Percentiles rank a stretch among this genome's conserved stretches.
These are phyloP conservation scores for Stentor coeruleus DNA, from an alignment of 73 alveolate species.

Conservation along the genomic window DNA sequence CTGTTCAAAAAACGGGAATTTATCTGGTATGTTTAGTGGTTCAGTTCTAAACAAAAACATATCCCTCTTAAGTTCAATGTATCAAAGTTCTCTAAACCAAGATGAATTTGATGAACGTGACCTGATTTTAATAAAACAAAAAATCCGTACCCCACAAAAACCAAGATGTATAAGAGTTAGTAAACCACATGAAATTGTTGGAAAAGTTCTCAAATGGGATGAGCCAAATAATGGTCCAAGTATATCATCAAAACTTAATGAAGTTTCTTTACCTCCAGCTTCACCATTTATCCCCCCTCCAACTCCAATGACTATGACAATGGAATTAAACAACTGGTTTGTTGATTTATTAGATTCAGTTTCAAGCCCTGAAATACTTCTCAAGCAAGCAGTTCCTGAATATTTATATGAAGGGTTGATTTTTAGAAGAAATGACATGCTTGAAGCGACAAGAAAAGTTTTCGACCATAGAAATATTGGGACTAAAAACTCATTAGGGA, in stretches of 20 bases:
- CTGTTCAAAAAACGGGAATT: not conserved
- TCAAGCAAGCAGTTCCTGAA: not conserved
- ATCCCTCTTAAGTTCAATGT: not conserved
- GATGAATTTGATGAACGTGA: constrained; percentile 13
- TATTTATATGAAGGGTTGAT: not conserved
- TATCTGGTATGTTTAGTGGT: not conserved
- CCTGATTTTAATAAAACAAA: not conserved
- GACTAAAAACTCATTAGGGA: not conserved
- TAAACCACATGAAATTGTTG: not conserved
- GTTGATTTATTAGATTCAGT: not conserved
- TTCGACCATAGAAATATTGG: not conserved
- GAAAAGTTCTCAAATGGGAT: constrained; percentile 8
- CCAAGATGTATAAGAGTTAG: not conserved
- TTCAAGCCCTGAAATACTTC: not conserved
- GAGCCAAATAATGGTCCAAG: not conserved
- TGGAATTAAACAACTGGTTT: constrained; percentile 10
- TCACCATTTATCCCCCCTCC: constrained; percentile 16
- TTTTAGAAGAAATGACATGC: not conserved
- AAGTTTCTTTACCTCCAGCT: not conserved
- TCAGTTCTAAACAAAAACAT: not conserved
- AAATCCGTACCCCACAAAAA: constrained; percentile 2
- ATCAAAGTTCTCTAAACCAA: not conserved
- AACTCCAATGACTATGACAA: constrained; percentile 15
- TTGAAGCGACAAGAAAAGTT: not conserved
- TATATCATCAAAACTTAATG: not conserved